These are phyloP conservation scores for Pseudopyrenochaeta lycopersici DNA, from an alignment of 2,329 filamentous ascomycete genomes.

Conservation along the genomic window DNA sequence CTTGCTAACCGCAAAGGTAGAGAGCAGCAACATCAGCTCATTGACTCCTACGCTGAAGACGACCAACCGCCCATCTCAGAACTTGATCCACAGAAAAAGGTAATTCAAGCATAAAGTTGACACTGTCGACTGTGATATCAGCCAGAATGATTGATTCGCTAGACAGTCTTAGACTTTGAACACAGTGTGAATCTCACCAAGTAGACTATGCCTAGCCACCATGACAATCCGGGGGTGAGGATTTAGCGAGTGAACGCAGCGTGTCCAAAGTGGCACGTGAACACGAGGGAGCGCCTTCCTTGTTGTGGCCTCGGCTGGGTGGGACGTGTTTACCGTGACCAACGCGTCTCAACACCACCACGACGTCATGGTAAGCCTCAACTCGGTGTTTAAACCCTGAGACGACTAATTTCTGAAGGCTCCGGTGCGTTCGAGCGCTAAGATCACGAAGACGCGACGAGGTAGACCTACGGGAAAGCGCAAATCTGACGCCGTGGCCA, in stretches of 20 bases:
- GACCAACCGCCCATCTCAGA: too few relatives aligned
- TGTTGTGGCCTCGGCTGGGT: neutral
- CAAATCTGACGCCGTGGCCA: conserved; percentile 22
- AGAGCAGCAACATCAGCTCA: neutral
- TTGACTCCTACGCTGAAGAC: neutral
- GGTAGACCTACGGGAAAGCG: conserved; percentile 35
- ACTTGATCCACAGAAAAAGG: neutral
- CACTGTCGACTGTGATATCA: too few relatives aligned
- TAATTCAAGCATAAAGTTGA: too few relatives aligned
- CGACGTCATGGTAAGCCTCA: conserved; percentile 41
- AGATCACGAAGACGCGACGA: conserved; percentile 27
- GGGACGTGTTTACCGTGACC: conserved; percentile 17
- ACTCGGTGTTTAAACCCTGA: neutral
- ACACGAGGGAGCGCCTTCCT: conserved; percentile 1
- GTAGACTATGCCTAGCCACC: too few relatives aligned
- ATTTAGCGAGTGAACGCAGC: neutral
- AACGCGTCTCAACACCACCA: conserved; percentile 26
- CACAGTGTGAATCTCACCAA: too few relatives aligned
- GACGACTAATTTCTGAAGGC: conserved; percentile 31
- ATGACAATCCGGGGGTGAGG: neutral
- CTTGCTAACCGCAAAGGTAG: neutral
- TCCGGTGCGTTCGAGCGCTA: conserved; percentile 25
- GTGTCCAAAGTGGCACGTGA: conserved; percentile 9
- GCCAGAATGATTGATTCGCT: too few relatives aligned
- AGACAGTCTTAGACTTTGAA: too few relatives aligned